These are phyloP conservation scores for Exophiala sideris DNA, from an alignment of 2,329 filamentous ascomycete genomes.

Conservation along the genomic window DNA sequence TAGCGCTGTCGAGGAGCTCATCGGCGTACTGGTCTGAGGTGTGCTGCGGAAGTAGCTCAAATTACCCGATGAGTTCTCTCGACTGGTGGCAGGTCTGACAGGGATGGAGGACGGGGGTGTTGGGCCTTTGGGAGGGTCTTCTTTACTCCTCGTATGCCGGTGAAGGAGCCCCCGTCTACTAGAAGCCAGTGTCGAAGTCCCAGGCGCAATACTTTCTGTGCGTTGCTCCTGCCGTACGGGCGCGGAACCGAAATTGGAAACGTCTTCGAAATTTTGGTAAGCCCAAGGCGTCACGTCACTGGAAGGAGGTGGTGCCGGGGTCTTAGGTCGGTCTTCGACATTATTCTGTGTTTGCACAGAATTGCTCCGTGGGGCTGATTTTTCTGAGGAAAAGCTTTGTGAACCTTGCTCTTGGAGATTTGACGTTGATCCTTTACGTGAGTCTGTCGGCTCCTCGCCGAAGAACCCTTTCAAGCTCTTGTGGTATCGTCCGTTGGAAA, in stretches of 20 bases:
- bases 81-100: slow-evolving; percentile 68
- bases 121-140: slow-evolving; percentile 49
- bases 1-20: slow-evolving; percentile 50
- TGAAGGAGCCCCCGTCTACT: slow-evolving; percentile 43
- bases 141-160: slow-evolving; percentile 57
- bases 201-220: slow-evolving; percentile 57
- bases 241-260: slow-evolving; percentile 28
- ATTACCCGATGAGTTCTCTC: slow-evolving; percentile 66
- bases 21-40: slow-evolving; percentile 46
- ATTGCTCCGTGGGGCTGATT: slow-evolving; percentile 64
- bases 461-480: slow-evolving; percentile 90
- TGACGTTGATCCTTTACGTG: slow-evolving; percentile 45
- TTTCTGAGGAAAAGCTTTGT: slow-evolving; percentile 56
- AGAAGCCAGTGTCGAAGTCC: slow-evolving; percentile 53
- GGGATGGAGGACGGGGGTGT: slow-evolving; percentile 46
- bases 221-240: slow-evolving; percentile 45
- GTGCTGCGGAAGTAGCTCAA: slow-evolving; percentile 51
- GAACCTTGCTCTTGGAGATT: slow-evolving; percentile 54
- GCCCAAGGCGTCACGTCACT: slow-evolving; percentile 97
- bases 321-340: slow-evolving; percentile 40
- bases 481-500: slow-evolving; percentile 64
- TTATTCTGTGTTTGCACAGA: slow-evolving; percentile 69
- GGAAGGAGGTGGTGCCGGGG: slow-evolving; percentile 67
- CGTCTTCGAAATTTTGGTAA: slow-evolving; percentile 76
- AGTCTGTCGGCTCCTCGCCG: slow-evolving; percentile 75